phyloP scores from a whole-genome alignment of 495 filamentous ascomycete genomes.

The Neurospora terricola region DNA sequence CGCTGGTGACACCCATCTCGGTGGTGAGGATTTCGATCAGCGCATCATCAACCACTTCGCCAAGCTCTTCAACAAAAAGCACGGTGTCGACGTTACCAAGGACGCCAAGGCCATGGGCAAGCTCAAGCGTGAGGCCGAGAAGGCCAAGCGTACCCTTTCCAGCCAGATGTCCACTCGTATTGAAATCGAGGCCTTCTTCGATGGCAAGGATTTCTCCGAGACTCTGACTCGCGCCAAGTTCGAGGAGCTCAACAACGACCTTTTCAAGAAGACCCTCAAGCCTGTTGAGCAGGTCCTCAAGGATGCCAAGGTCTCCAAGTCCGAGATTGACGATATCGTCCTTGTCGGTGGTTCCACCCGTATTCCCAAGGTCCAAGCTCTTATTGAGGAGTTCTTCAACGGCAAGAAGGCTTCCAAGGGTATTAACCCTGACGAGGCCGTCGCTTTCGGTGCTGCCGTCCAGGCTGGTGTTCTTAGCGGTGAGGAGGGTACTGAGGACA shows the following conservation, averaged over 20 bases:
- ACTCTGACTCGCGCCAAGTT: slow-evolving; percentile 98
- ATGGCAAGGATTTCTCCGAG: slow-evolving; percentile 97
- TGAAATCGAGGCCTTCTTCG: slow-evolving; percentile 96
- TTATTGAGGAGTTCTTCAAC: slow-evolving; percentile 91
- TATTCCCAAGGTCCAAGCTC: slow-evolving; percentile 92
- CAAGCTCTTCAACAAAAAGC: slow-evolving; percentile 99
- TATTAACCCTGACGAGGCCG: slow-evolving; percentile 98
- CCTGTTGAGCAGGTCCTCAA: slow-evolving; percentile 96
- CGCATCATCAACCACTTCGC: slow-evolving; percentile 93
- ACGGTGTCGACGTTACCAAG: slow-evolving; percentile 84
- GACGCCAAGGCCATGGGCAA: slow-evolving; percentile 99
- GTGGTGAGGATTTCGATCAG: slow-evolving; percentile 99
- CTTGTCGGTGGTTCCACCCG: slow-evolving; percentile 88
- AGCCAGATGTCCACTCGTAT: slow-evolving; percentile 97
- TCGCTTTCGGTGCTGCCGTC: slow-evolving; percentile 93
- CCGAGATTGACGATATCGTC: slow-evolving; percentile 78
- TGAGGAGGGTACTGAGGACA: slow-evolving; percentile 62
- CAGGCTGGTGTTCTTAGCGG: slow-evolving; percentile 93
- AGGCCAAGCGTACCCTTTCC: slow-evolving; percentile 98
- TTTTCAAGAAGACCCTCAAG: slow-evolving; percentile 98
- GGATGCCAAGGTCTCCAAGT: slow-evolving; percentile 85
- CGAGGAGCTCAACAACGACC: slow-evolving; percentile 95
- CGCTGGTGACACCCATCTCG: slow-evolving; percentile 97
- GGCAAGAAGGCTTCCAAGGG: slow-evolving; percentile 96
- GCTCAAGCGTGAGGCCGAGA: slow-evolving; percentile 99